These are phyloP conservation scores for Aphanomyces euteiches DNA, from an alignment of 352 stramenopile genomes.

Conservation along the genomic window DNA sequence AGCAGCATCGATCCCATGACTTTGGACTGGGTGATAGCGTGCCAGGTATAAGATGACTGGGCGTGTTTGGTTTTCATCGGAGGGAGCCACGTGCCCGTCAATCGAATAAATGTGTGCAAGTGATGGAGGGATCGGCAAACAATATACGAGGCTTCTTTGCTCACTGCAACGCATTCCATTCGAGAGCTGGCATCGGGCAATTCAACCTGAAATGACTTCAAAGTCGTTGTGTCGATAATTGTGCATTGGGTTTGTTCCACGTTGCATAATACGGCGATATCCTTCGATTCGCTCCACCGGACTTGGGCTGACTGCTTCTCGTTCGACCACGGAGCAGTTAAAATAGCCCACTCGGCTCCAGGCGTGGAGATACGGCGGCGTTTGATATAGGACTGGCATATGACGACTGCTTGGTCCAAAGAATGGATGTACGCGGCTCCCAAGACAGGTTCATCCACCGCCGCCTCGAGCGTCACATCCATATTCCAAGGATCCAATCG, in stretches of 20 bases:
- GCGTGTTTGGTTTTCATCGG: not conserved
- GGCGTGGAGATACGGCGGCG: not conserved
- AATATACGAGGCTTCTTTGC: not conserved
- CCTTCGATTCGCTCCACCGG: not conserved
- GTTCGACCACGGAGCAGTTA: not conserved
- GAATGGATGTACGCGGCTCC: not conserved
- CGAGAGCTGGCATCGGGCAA: constrained; percentile 4
- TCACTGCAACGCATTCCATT: constrained; percentile 1
- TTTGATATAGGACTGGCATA: not conserved
- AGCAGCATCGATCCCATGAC: not conserved
- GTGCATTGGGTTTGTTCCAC: not conserved
- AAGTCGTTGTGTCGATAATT: not conserved
- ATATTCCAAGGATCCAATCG: too few species aligned
- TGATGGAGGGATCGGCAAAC: constrained; percentile 2
- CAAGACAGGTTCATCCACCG: not conserved
- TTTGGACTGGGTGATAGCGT: not conserved
- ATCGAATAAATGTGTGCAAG: too few species aligned
- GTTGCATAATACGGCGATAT: constrained; percentile 5
- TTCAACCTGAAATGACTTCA: not conserved
- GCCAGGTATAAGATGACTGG: not conserved
- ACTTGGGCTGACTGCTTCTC: not conserved
- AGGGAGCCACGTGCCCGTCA: not conserved
- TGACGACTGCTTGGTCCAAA: not conserved
- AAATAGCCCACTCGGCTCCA: not conserved
- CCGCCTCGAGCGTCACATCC: too few species aligned